These are phyloP conservation scores for Pichia sp. DNA, from an alignment of 1,139 yeast species.

Conservation along the genomic window DNA sequence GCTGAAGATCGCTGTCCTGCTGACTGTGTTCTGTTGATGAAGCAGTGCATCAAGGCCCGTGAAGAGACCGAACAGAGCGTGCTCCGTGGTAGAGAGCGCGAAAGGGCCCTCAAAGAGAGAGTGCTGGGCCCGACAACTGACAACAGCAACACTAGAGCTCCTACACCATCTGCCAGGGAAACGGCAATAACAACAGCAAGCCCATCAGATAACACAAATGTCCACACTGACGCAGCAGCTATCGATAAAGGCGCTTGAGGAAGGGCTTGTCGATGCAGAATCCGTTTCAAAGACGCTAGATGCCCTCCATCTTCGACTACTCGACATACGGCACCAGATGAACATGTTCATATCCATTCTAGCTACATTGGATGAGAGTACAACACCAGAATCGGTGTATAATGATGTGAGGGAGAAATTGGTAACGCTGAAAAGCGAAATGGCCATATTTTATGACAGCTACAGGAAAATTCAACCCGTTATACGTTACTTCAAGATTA, in stretches of 20 bases:
- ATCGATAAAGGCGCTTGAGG: constrained; percentile 29
- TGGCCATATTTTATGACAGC: constrained; percentile 16
- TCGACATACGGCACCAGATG: constrained; percentile 26
- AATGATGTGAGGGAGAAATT: not conserved
- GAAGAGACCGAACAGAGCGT: no score
- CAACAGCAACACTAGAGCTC: no score
- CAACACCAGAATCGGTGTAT: constrained; percentile 11
- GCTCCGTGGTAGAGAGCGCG: no score
- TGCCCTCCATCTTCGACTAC: constrained; percentile 23
- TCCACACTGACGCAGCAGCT: constrained; percentile 9
- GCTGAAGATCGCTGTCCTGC: no score
- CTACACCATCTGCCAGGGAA: no score
- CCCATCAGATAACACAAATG: no score
- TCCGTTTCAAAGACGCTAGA: constrained; percentile 29
- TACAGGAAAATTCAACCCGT: constrained; percentile 34
- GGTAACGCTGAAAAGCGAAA: not conserved
- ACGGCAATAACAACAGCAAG: no score
- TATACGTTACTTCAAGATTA: constrained; percentile 44
- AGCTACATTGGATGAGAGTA: constrained; percentile 23
- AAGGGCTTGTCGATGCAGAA: constrained; percentile 28
- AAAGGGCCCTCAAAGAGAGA: no score
- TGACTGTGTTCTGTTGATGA: no score
- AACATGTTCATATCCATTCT: constrained; percentile 20
- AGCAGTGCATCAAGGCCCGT: no score
- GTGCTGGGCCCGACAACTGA: no score